Base-by-base conservation (phyloP, 768 basidiomycete species). In the Agrocybe pediades region DNA sequence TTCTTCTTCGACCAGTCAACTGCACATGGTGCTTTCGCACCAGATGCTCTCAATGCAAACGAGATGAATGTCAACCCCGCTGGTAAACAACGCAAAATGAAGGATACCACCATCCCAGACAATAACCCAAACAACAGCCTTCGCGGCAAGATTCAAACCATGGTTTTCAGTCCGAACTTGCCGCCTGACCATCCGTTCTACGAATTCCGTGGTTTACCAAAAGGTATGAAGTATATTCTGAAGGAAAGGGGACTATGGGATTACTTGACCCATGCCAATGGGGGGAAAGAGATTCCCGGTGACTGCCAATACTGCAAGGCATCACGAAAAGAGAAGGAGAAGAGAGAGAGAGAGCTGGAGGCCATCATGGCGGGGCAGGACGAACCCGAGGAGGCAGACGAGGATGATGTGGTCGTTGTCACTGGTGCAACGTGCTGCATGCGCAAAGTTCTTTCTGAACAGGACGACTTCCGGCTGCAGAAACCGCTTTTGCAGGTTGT, bases 1-100 rank as follows among this genome's bases (percentile, higher is more conserved):
- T 73, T 74, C 39, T 52, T 74, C 30, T 74, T 70, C 56, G 71
- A 74, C 53, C 67, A 73, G 45, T 71, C 72, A 20, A 69, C 71
- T 16, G 71, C 69, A 40, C 72, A 74, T 53, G 65, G 51, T 1
- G 65, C 65, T 6, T 59, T 68, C 29, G 53, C 62, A 7, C 58
- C 62, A 1, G 64, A 73, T 63, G 66, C 73, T 9, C 62, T 74
- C n/a, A 62, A 63, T 27, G 68, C 68, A 6, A 67, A 60, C 24
- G 61, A 70, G 42, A 73, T 73, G 71, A 74, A 74, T 27, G 45
- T 46, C 51, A 65, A 65, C 48, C 59, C 57, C 55, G 66, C 72
- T 24, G 65, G 72, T 4, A 69, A 68, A 30, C 70, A 72, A 51
- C 53, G 61, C 5, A 57, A 49, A 24, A 65, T 67, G 54, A 44